Base-by-base conservation (phyloP, 805 yeast species). In the Saccharomycopsis capsularis region DNA sequence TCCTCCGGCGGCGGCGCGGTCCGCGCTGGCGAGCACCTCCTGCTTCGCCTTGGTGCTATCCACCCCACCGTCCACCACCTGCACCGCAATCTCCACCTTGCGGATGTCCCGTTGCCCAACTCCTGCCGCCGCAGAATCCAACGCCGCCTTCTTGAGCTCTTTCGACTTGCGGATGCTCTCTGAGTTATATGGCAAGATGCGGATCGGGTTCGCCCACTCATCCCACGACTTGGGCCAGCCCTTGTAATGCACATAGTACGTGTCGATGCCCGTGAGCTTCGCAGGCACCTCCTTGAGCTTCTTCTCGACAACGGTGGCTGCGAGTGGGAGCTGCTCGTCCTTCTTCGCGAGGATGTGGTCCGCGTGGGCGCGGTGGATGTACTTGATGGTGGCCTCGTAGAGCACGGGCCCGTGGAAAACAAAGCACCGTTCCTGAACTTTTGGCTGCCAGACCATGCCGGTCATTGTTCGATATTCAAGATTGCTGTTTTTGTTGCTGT, bases 141-240 rank as follows among this genome's bases (percentile, higher is more conserved):
- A 53, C 2, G 80, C 76, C 16, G 72, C 75, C 32, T 65, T 65
- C 51, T 75, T 76, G 55, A 86, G 65, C 54, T 78, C 81, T 56
- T 79, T 76, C 62, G 82, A 85, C 47, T 78, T 67, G 43, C 73
- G 68, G 47, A 83, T 58, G 58, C 84, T 88, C 54, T 83, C 95
- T 29, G 78, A 81, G 45, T 75, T 85, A 60, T 70, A 73, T 54
- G 79, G 83, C 58, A 86, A 68, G 9, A 91, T 74, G 32, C 98
- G 68, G 39, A 76, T 80, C 5, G 66, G 64, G 1, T 76, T 74
- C 1, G 91, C 91, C 99, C 99, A 91, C 64, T 91, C 99, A 62
- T 91, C 97, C 96, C 96, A 91, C 51, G 89, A 79, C 16, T 82
- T 66, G 59, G 88, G 90, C 99, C 99, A 91, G 3, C 98, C 97